Conservation (phyloP, 441 rosid species). For the Arabidopsis lyrata region DNA sequence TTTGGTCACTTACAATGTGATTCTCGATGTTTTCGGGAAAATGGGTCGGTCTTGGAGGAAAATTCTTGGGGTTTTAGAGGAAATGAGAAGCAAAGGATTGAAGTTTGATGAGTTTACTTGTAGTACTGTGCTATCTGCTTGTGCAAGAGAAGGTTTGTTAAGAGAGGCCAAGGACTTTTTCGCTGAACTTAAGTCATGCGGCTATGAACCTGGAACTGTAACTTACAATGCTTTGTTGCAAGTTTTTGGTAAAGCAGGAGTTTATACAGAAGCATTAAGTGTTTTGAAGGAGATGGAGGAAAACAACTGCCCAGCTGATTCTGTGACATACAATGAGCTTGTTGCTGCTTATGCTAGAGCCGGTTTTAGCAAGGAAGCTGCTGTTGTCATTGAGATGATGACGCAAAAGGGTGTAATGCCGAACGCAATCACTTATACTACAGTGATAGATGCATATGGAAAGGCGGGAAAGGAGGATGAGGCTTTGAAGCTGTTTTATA, state of each 20-base stretch:
- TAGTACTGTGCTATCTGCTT: constrained; percentile 92
- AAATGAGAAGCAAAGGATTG: constrained; percentile 68
- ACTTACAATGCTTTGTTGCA: constrained; percentile 83
- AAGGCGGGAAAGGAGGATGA: constrained; percentile 72
- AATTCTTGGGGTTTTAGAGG: constrained; percentile 67
- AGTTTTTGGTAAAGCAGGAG: constrained; percentile 84
- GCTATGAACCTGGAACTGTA: constrained; percentile 81
- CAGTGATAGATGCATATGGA: constrained; percentile 86
- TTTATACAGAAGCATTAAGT: constrained; percentile 70
- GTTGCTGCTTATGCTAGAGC: constrained; percentile 88
- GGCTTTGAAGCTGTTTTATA: constrained; percentile 66
- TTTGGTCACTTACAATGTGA: constrained; percentile 86
- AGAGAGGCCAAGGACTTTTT: constrained; percentile 79
- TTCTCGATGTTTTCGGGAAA: constrained; percentile 90
- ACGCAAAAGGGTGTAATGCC: constrained; percentile 72
- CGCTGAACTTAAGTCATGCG: constrained; percentile 62
- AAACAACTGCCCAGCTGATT: constrained; percentile 66
- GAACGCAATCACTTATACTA: constrained; percentile 82
- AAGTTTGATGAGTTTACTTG: constrained; percentile 84
- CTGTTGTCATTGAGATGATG: constrained; percentile 75
- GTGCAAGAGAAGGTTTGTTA: constrained; percentile 84
- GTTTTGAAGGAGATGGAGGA: constrained; percentile 91
- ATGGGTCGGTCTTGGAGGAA: constrained; percentile 85
- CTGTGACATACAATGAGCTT: constrained; percentile 87
- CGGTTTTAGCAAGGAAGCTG: constrained; percentile 82